Base-by-base conservation (phyloP, 1,139 yeast species). In the Geotrichum reessii region DNA sequence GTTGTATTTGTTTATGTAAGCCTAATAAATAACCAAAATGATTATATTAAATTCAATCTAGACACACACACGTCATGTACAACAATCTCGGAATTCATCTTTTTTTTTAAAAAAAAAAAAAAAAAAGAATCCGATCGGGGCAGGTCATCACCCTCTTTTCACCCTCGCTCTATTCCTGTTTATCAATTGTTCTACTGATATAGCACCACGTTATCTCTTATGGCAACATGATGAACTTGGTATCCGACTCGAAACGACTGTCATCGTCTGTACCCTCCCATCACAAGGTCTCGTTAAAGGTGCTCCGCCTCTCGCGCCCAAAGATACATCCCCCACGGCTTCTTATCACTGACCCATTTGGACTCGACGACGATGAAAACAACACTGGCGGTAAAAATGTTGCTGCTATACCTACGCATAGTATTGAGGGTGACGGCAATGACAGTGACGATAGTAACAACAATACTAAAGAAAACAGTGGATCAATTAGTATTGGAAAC, bases 281-380 rank as follows among this genome's bases (percentile, higher is more conserved):
- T 27, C 54, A 46, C 40, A 55, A 44, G n/a, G 57, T 55, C 14
- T 53, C 57, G 2, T 24, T 55, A 12, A 56, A 56, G 25, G 50
- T 56, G 3, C 61, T 59, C 33, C 21, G 58, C 37, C 54, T 53
- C 14, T 57, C 56, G 9, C 53, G 62, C 48, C 62, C 53, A 3
- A 47, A 40, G 27, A 27, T 52, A 9, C 48, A 7, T 14, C 58
- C 55, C 7, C 57, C 57, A n/a, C 22, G 49, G 21, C 42, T 55
- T n/a, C 52, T 52, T n/a, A 28, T 52, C 25, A 50, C 48, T 53
- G 44, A 22, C 27, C 37, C 40, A 11, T 31, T 31, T 31, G 40
- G 40, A 1, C 40, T 14, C 12, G 40, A 31, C 40, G 40, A 31
- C n/a, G 40, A 31, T 1, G 40, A 31, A 25, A 25, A 25, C 28